Conservation (phyloP, 2,329 filamentous ascomycete genomes). For the Orbilia javanica region DNA sequence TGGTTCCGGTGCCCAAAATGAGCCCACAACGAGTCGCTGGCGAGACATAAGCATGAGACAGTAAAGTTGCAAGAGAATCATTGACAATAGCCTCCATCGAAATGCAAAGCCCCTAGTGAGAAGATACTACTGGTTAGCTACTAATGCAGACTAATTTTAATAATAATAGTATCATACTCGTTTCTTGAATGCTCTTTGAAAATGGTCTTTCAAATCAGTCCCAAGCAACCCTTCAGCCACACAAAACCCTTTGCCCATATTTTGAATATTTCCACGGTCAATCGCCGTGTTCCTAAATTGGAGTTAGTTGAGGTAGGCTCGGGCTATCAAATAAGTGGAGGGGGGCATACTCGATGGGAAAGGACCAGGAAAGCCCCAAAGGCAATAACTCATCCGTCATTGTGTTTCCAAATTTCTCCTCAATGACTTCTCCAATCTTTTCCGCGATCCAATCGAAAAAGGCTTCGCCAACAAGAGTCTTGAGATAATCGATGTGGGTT, state of each 20-base stretch:
- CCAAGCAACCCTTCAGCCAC: conserved; percentile 45
- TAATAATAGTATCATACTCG: conserved; percentile 72
- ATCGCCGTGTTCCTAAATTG: conserved; percentile 69
- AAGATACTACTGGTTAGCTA: conserved; percentile 67
- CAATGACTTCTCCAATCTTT: conserved; percentile 72
- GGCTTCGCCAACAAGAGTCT: conserved; percentile 71
- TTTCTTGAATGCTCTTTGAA: conserved; percentile 69
- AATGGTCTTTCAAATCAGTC: conserved; percentile 48
- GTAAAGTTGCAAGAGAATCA: conserved; percentile 75
- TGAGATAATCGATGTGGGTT: conserved; percentile 66
- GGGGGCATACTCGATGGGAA: conserved; percentile 75
- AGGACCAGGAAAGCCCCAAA: conserved; percentile 77
- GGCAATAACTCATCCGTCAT: conserved; percentile 66
- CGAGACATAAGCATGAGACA: conserved; percentile 73
- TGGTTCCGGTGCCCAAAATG: conserved; percentile 77
- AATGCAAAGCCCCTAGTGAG: conserved; percentile 33
- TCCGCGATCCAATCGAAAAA: conserved; percentile 79
- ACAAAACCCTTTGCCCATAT: conserved; percentile 65
- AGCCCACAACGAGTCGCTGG: conserved; percentile 73
- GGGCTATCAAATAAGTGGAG: neutral
- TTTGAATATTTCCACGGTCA: conserved; percentile 68
- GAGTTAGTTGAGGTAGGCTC: conserved; percentile 63
- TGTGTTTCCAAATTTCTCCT: conserved; percentile 66
- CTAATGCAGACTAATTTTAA: conserved; percentile 64
- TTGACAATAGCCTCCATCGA: conserved; percentile 65